Conservation (phyloP, 495 filamentous ascomycete species). For the Hypoxylon crocopeplum region DNA sequence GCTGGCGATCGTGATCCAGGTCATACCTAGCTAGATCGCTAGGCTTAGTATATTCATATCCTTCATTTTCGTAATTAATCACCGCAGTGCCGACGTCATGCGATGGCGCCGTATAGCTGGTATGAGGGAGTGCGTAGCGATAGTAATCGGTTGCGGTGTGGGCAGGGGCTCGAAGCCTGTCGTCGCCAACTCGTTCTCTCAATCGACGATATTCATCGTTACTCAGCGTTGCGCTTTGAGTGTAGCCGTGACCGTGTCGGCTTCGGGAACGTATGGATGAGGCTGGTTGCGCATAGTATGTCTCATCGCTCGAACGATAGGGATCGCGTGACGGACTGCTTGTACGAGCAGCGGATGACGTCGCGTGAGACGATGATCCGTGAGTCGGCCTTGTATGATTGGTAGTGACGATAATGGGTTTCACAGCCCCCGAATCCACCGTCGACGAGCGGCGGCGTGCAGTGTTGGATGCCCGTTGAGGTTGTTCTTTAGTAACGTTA, state of each 20-base stretch:
- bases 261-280: constrained; percentile 53
- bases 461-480: constrained; percentile 48
- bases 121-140: constrained; percentile 44
- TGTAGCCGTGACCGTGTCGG: constrained; percentile 37
- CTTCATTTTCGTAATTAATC: constrained; percentile 68
- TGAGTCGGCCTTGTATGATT: constrained; percentile 39
- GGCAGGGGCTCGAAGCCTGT: constrained; percentile 40
- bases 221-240: constrained; percentile 47
- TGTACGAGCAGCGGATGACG: constrained; percentile 42
- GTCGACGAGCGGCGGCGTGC: constrained; percentile 49
- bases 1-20: constrained; percentile 55
- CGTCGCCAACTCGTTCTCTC: constrained; percentile 52
- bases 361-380: constrained; percentile 34
- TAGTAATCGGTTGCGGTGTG: constrained; percentile 46
- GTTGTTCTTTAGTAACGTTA: constrained; percentile 54
- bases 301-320: constrained; percentile 57
- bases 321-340: constrained; percentile 55
- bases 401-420: constrained; percentile 59
- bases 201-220: constrained; percentile 54
- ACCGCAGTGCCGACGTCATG: constrained; percentile 46
- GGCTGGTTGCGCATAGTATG: constrained; percentile 59
- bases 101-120: constrained; percentile 39
- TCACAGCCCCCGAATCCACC: constrained; percentile 44
- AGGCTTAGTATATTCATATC: constrained; percentile 76
- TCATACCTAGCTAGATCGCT: constrained; percentile 74